phyloP scores from a whole-genome alignment of 129 eudicot species.

The Gnaphalium uliginosum region DNA sequence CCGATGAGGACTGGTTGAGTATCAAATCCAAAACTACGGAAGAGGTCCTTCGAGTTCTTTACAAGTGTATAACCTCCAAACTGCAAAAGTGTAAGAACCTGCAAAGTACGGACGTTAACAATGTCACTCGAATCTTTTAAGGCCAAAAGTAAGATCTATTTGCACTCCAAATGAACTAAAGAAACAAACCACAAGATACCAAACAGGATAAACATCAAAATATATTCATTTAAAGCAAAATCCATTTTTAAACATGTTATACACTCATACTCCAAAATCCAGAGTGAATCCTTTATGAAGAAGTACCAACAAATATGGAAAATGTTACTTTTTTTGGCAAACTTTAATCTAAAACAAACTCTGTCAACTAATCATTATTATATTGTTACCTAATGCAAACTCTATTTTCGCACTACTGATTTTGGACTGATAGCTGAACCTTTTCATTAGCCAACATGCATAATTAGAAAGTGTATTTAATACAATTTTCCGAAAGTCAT shows the following conservation, averaged over 20 bases:
- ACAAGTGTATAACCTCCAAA: slow-evolving; percentile 96
- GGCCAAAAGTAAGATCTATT: slow-evolving; percentile 6
- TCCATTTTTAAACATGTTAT: not conserved
- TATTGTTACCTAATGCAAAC: not conserved
- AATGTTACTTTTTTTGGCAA: not conserved
- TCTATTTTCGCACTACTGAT: not conserved
- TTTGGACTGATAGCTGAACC: not conserved
- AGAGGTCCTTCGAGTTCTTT: slow-evolving; percentile 91
- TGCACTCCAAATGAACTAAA: not conserved
- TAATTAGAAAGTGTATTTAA: not conserved
- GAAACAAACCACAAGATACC: not conserved
- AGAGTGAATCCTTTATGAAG: not conserved
- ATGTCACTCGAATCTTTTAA: slow-evolving; percentile 5
- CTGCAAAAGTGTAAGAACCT: slow-evolving; percentile 88
- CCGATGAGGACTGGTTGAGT: slow-evolving; percentile 97
- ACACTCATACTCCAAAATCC: not conserved
- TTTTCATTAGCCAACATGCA: not conserved
- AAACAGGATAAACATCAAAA: not conserved
- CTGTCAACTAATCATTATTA: not conserved
- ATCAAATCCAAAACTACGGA: slow-evolving; percentile 94
- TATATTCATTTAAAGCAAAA: not conserved
- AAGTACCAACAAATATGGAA: not conserved
- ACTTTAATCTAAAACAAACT: not conserved
- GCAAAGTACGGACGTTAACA: slow-evolving; percentile 27
- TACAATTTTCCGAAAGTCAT: not conserved